Base-by-base conservation (phyloP, 805 yeast species). In the Cyberlindnera mrakii region DNA sequence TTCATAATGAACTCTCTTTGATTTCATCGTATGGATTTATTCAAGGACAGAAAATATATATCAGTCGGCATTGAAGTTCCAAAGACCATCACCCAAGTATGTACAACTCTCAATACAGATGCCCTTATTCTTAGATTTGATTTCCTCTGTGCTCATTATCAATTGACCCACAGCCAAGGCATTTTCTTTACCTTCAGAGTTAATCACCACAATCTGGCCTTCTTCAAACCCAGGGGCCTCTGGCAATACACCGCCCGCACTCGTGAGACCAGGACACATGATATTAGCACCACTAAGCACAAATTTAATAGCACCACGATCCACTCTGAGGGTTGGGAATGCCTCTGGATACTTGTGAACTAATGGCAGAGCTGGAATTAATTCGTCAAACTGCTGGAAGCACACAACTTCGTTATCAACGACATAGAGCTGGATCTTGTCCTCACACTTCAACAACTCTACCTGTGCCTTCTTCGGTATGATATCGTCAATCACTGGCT, bases 221-320 rank as follows among this genome's bases (percentile, higher is more conserved):
- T 77, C 71, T 34, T 75, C 80, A 45, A 79, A 60, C 7, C 75
- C 74, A 32, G 82, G 77, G 27, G 82, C 82, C 19, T 81, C 90
- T 17, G 96, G 96, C 47, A 89, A 68, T 42, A 67, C 65, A 17
- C 95, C 96, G 34, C 96, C 96, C 2, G 82, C 73, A 16, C 93
- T 80, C 0, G 96, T 88, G 50, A 88, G 72, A 16, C 96, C 96
- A 3, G 96, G 96, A 65, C 96, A 90, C 98, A 90, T 90, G 57
- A 90, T 85, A 58, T 90, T 90, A 25, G 97, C 96, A 44, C 97
- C 98, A 4, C 95, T 83, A n/a, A 90, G 68, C 20, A 90, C 93
- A 58, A 90, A 90, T 64, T 90, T 90, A 62, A 90, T 90, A 40
- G 98, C 98, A 45, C 98, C 98, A 60, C 96, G 75, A 58, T 90